Base-by-base conservation (phyloP, 2,329 filamentous ascomycete species). In the Trematosphaeria pertusa region DNA sequence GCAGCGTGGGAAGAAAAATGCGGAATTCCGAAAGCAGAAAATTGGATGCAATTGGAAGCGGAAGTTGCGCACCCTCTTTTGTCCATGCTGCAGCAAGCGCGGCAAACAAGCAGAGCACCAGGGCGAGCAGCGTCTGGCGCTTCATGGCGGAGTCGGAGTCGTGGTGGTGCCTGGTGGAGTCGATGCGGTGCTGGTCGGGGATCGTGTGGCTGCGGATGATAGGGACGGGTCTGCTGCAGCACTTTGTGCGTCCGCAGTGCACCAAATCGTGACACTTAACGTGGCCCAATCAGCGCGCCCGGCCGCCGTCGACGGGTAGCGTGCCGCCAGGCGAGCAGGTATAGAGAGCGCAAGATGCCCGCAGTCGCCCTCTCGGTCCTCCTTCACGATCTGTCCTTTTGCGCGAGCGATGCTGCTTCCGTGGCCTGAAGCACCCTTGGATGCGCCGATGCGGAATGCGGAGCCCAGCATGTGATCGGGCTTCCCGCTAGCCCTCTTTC, bases 21-120 rank as follows among this genome's bases (percentile, higher is more conserved):
- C 45, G 46, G 28, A 42, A 21, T 31, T 31, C 37, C 32, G 34
- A 48, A 47, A 45, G 49, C 32, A 36, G 43, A 32, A 22, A 20
- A 32, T 41, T 46, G 49, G 26, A 49, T 12, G 32, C 8, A 20
- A 37, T 24, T 45, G 26, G 43, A 51, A 43, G 43, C 43, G 37
- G 24, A 38, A 30, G 35, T 17, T 37, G 71, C 78, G 60, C 74
- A 88, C 89, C 89, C 81, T 96, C 90, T 74, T 94, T 94, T 46
- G 84, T 85, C 90, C 91, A 96, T 36, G 89, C 89, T 32, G 89
- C 89, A 38, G 85, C 82, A 49, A 83, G 83, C 52, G 92, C 73
- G 50, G 82, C 82, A 57, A 91, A 74, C 60, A 87, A 75, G 75
- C 84, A 83, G 50, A 93, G 81, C 72, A 89, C 80, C 58, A 93